phyloP scores from a whole-genome alignment of 2,329 filamentous ascomycete species.

The Colletotrichum sp. region DNA sequence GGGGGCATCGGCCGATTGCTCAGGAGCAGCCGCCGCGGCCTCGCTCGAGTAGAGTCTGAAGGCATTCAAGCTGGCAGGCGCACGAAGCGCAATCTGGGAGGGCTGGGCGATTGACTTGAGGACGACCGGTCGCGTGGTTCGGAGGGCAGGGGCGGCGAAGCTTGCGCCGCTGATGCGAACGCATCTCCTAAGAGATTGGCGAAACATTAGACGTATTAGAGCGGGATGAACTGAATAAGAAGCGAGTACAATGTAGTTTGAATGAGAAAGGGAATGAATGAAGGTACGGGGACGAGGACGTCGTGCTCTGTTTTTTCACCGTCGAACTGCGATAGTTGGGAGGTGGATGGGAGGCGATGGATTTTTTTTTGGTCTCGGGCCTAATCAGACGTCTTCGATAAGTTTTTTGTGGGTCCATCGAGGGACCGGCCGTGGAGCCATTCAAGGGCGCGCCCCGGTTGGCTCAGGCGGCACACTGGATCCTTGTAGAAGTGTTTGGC shows the following conservation, averaged over 20 bases:
- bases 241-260: not conserved
- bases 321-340: not conserved
- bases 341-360: constrained; percentile 24
- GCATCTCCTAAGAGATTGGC: constrained; percentile 41
- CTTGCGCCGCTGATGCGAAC: constrained; percentile 36
- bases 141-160: constrained; percentile 8
- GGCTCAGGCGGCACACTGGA: not conserved
- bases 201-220: constrained; percentile 21
- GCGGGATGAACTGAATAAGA: not conserved
- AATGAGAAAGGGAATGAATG: not conserved
- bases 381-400: constrained; percentile 9
- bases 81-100: constrained; percentile 3
- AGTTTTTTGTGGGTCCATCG: not conserved
- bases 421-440: not conserved
- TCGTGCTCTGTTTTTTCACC: constrained; percentile 1
- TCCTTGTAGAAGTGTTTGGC: not conserved
- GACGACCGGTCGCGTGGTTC: constrained; percentile 10
- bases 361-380: constrained; percentile 3
- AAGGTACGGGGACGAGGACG: not conserved
- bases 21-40: constrained; percentile 31
- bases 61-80: constrained; percentile 2
- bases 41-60: constrained; percentile 44
- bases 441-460: not conserved
- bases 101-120: constrained; percentile 15
- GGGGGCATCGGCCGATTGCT: constrained; percentile 7